phyloP scores from a whole-genome alignment of 2,329 filamentous ascomycete species.

The Neurospora sp. region DNA sequence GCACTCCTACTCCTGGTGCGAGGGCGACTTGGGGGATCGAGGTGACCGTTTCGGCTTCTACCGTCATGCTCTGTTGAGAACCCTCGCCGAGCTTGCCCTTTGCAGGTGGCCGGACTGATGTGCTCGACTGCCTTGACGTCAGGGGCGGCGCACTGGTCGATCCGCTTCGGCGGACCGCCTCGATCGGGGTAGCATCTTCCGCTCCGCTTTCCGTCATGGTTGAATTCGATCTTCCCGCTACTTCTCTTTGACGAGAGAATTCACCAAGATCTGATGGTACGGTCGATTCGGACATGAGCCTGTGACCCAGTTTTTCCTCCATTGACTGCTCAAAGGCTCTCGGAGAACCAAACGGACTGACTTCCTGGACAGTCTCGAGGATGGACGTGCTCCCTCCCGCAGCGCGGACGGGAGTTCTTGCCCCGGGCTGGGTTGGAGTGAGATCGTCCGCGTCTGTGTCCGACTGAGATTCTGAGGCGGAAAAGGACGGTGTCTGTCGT shows the following conservation, averaged over 20 bases:
- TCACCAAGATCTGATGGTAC: constrained; percentile 32
- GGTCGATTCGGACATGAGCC: constrained; percentile 31
- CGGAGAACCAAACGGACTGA: constrained; percentile 67
- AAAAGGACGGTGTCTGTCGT: constrained; percentile 3
- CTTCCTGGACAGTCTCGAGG: constrained; percentile 86
- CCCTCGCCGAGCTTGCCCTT: constrained; percentile 64
- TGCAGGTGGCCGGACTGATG: constrained; percentile 52
- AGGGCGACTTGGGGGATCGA: constrained; percentile 80
- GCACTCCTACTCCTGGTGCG: constrained; percentile 51
- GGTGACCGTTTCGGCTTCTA: constrained; percentile 91
- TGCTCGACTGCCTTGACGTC: constrained; percentile 56
- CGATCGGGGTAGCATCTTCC: constrained; percentile 32
- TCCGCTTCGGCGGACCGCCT: constrained; percentile 32
- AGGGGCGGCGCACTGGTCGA: constrained; percentile 36
- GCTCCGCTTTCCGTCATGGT: constrained; percentile 46
- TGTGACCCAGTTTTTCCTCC: constrained; percentile 44
- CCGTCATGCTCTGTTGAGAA: constrained; percentile 85
- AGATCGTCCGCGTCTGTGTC: constrained; percentile 45
- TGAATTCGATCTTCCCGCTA: constrained; percentile 37
- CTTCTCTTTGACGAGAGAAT: constrained; percentile 28
- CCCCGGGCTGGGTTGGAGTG: constrained; percentile 35
- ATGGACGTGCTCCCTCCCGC: constrained; percentile 49
- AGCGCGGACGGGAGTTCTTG: constrained; percentile 50
- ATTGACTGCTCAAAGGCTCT: constrained; percentile 34
- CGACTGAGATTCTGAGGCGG: constrained; percentile 27